phyloP scores from a whole-genome alignment of 495 filamentous ascomycete species.

The Hypoxylon trugodes region DNA sequence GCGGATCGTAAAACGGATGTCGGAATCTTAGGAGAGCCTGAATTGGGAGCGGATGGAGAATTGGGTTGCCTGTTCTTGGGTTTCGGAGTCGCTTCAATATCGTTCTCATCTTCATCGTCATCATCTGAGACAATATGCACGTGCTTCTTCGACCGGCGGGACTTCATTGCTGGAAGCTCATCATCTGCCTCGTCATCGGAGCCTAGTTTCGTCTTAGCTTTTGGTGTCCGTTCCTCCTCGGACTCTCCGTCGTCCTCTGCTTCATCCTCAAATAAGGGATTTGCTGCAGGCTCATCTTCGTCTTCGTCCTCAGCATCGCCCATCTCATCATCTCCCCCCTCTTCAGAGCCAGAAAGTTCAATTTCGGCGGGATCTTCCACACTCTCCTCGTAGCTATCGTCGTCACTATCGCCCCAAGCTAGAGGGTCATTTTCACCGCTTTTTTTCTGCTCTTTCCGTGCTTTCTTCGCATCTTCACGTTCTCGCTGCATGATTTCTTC shows the following conservation, averaged over 20 bases:
- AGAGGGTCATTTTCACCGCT: constrained; percentile 59
- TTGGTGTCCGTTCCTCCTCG: constrained; percentile 42
- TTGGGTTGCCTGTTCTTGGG: constrained; percentile 47
- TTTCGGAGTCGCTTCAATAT: constrained; percentile 56
- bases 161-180: constrained; percentile 44
- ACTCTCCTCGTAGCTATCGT: constrained; percentile 62
- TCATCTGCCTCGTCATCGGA: constrained; percentile 54
- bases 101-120: constrained; percentile 72
- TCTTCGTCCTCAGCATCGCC: constrained; percentile 34
- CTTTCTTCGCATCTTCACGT: constrained; percentile 71
- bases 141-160: constrained; percentile 53
- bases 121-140: constrained; percentile 64
- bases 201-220: constrained; percentile 53
- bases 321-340: constrained; percentile 42
- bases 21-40: constrained; percentile 55
- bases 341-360: constrained; percentile 59
- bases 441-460: constrained; percentile 59
- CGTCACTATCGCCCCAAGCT: constrained; percentile 70
- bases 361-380: constrained; percentile 58
- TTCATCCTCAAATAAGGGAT: constrained; percentile 35
- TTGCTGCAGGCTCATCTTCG: constrained; percentile 46
- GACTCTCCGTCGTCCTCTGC: constrained; percentile 41
- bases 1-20: constrained; percentile 65
- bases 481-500: constrained; percentile 81
- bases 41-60: constrained; percentile 47